Conservation (phyloP, 176 grass and related monocot species). For the Rhipidocladum racemiflorum region DNA sequence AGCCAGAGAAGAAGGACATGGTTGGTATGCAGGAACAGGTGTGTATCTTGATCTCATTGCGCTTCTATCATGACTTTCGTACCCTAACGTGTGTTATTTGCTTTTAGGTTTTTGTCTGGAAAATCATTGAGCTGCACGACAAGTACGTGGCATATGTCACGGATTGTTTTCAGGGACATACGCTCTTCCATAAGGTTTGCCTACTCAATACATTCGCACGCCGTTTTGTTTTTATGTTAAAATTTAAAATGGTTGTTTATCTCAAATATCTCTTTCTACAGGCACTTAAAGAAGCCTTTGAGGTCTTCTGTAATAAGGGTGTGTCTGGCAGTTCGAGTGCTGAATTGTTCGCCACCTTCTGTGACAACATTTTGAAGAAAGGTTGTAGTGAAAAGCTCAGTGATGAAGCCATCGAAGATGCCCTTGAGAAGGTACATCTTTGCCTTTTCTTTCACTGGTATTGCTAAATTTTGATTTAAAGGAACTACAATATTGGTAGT, state of each 20-base stretch:
- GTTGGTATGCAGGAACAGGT: constrained; percentile 95
- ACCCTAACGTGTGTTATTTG: constrained; percentile 12
- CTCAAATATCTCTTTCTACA: constrained; percentile 21
- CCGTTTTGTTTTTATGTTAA: background rate
- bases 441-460: background rate
- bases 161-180: constrained; percentile 93
- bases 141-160: constrained; percentile 88
- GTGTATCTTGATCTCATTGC: constrained; percentile 17
- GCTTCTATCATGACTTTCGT: background rate
- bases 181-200: constrained; percentile 92
- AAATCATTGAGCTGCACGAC: constrained; percentile 96
- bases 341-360: constrained; percentile 88
- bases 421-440: constrained; percentile 79
- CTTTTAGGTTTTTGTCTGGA: constrained; percentile 85
- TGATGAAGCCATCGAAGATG: constrained; percentile 99
- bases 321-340: constrained; percentile 92
- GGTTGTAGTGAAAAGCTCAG: constrained; percentile 95
- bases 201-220: background rate
- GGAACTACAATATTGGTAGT: background rate
- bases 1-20: constrained; percentile 83
- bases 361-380: constrained; percentile 97
- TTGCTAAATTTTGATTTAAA: background rate
- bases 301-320: constrained; percentile 96
- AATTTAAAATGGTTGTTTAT: background rate
- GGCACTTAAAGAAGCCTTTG: constrained; percentile 97